Evolutionary conservation across 805 yeast genomes (phyloP), one percentile per base, ranked within the genome.

Genomic region (Barnettozyma californica): DNA sequence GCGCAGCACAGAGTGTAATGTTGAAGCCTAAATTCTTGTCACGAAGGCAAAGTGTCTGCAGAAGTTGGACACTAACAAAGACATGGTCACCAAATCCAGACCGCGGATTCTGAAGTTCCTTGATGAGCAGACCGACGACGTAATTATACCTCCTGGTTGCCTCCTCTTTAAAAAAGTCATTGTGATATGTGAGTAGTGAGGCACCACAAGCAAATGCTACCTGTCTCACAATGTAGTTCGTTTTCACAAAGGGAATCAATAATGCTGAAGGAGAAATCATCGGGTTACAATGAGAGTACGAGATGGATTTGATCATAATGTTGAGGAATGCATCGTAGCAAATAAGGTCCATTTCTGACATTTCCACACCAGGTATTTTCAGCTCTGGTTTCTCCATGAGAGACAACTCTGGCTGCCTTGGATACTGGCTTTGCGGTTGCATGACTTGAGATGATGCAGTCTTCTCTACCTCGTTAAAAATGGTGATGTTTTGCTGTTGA

Each of bases 121-220:
- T 29, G 8, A 60, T 53, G 29, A 60, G 31, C 27, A 53, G 31
- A 9, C 48, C 48, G 4, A 60, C 58, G n/a, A 53, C 48, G 8
- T 47, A 50, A 18, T 53, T 52, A 34, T 60, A 60, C 26, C 61
- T 47, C 9, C 47, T 50, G 35, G 50, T 47, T 2, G 61, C 59
- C 21, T 47, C 49, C 6, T 43, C 33, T 5, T 48, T 45, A 31
- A 46, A 59, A 21, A 43, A 41, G 35, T 58, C 62, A 13, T 57
- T 52, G 7, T 48, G 29, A 41, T 52, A 59, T 1, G 63, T 60
- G 19, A 56, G 20, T 16, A 55, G 48, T 2, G 63, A 52, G 2
- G 64, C 60, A 21, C 64, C 64, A 51, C 63, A 59, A 0, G 64
- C 60, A 3, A 59, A 37, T 45, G 56, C 57, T 19, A 56, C 53